phyloP scores from a whole-genome alignment of 768 basidiomycete genomes.

The Boletus insuetus region DNA sequence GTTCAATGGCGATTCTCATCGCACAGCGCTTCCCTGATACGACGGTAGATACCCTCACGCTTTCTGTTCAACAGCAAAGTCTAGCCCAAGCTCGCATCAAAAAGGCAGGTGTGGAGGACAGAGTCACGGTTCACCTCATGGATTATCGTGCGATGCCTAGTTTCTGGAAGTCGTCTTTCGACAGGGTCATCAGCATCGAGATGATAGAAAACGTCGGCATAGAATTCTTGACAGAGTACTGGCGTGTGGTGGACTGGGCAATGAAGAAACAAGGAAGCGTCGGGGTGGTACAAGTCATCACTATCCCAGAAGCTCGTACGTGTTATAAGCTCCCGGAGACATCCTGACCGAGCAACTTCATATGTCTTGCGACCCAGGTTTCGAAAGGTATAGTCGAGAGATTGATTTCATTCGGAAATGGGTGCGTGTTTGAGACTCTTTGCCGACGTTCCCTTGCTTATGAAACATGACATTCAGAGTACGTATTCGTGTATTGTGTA shows the following conservation, averaged over 20 bases:
- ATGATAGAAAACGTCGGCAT: neutral
- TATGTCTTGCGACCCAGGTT: neutral
- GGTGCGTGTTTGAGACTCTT: neutral
- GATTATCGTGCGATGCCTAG: conserved; percentile 3
- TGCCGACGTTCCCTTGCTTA: neutral
- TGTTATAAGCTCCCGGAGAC: neutral
- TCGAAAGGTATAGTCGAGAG: neutral
- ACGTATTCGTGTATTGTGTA: neutral
- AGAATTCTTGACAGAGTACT: neutral
- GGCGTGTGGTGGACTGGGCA: neutral
- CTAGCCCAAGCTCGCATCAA: neutral
- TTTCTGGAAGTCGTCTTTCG: neutral
- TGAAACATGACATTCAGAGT: neutral
- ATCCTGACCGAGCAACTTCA: neutral
- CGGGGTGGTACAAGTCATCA: neutral
- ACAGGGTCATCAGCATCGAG: neutral
- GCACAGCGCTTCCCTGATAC: neutral
- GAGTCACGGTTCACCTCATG: neutral
- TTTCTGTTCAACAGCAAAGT: neutral
- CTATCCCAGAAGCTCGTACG: neutral
- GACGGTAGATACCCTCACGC: neutral
- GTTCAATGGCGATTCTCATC: neutral
- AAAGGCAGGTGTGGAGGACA: neutral
- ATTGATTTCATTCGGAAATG: neutral
- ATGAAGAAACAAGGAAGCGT: neutral